Conservation (phyloP, 108 stramenopile species). For the Fragilaria radians region DNA sequence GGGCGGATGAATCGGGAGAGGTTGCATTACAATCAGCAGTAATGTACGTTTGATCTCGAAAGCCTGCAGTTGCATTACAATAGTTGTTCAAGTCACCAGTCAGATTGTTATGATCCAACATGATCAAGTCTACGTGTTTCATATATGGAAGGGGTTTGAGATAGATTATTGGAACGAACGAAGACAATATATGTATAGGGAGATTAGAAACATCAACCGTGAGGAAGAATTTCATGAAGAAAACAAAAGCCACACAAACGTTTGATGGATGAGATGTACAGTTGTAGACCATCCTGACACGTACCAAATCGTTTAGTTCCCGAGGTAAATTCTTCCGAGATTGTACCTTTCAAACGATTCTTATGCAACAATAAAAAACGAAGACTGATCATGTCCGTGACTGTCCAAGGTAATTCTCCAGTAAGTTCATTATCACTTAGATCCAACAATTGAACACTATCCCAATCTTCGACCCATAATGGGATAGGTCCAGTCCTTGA, state of each 20-base stretch:
- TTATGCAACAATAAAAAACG: conserved; percentile 21
- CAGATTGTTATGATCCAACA: not conserved
- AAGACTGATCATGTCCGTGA: conserved; percentile 12
- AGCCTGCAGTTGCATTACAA: not conserved
- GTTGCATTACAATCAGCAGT: not conserved
- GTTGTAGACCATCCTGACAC: too few relatives aligned
- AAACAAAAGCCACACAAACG: too few relatives aligned
- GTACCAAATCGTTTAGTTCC: not conserved
- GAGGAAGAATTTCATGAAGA: too few relatives aligned
- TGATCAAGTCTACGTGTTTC: not conserved
- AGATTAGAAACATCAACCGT: not conserved
- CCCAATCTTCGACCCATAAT: conserved; percentile 18
- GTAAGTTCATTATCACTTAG: conserved; percentile 26
- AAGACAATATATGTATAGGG: not conserved
- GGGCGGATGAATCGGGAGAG: not conserved
- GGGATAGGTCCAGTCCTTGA: conserved; percentile 20
- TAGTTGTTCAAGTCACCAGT: not conserved
- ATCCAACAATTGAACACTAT: conserved; percentile 26
- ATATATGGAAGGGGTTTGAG: not conserved
- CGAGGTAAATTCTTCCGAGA: conserved; percentile 11
- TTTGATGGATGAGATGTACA: too few relatives aligned
- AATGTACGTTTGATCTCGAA: too few relatives aligned
- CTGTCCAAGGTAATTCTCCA: conserved; percentile 16
- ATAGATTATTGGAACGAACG: not conserved
- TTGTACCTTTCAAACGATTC: conserved; percentile 32